These are phyloP conservation scores for Pichia scutulata DNA, from an alignment of 805 yeast genomes.

Conservation along the genomic window DNA sequence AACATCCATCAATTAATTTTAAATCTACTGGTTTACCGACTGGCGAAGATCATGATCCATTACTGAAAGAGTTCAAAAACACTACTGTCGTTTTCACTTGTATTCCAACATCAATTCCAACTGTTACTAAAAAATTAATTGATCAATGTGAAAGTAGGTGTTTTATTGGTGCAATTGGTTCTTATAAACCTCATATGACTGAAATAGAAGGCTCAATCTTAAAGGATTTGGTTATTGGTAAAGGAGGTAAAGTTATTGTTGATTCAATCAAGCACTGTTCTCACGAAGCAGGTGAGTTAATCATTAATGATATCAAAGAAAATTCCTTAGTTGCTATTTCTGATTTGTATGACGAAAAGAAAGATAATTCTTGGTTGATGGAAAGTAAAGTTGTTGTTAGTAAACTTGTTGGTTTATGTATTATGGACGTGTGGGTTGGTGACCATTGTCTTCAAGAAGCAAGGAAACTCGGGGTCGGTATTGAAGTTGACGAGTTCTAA, in stretches of 20 bases:
- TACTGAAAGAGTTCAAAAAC: conserved; percentile 25
- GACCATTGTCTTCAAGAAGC: conserved; percentile 32
- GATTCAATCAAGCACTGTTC: conserved; percentile 52
- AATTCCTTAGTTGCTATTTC: conserved; percentile 42
- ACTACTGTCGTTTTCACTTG: conserved; percentile 52
- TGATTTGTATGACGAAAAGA: conserved; percentile 24
- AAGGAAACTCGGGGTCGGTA: conserved; percentile 22
- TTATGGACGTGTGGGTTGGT: conserved; percentile 56
- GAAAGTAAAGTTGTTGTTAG: conserved; percentile 33
- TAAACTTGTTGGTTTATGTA: conserved; percentile 55
- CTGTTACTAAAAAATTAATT: conserved; percentile 30
- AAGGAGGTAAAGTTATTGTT: conserved; percentile 41
- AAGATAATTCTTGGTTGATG: conserved; percentile 6
- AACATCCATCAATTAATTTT: conserved; percentile 23
- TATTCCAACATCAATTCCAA: conserved; percentile 47
- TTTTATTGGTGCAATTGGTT: conserved; percentile 55
- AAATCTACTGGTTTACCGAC: conserved; percentile 10
- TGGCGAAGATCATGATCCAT: conserved; percentile 12
- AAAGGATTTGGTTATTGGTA: conserved; percentile 27
- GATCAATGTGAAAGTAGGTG: conserved; percentile 19
- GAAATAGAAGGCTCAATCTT: conserved; percentile 45
- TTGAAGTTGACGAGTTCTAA: conserved; percentile 26
- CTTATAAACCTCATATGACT: conserved; percentile 60
- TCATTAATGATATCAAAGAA: conserved; percentile 34
- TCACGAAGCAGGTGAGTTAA: conserved; percentile 59